These are phyloP conservation scores for Hexamita inflata DNA, from an alignment of 208 protist species.

Conservation along the genomic window DNA sequence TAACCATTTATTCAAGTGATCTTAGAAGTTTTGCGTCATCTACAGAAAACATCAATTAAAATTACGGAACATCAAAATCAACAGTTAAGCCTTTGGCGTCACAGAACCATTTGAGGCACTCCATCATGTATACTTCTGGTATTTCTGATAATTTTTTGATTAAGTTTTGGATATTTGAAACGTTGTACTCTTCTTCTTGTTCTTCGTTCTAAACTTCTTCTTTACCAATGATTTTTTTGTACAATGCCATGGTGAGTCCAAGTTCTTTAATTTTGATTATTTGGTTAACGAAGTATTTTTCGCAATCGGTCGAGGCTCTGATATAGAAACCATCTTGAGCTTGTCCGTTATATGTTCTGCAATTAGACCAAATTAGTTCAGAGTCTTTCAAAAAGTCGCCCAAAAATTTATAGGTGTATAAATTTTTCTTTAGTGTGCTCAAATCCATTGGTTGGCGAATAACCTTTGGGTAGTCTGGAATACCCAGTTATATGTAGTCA, in stretches of 20 bases:
- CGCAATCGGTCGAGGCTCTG: background rate
- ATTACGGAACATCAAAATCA: background rate
- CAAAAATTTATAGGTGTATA: background rate
- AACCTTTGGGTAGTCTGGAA: conserved; percentile 25
- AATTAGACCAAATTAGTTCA: conserved; percentile 6
- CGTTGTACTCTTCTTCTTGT: background rate
- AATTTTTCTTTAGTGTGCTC: conserved; percentile 26
- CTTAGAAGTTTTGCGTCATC: background rate
- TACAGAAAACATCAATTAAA: background rate
- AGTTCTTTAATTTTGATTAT: background rate
- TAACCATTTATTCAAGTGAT: background rate
- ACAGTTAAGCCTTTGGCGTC: background rate
- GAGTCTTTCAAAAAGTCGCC: background rate
- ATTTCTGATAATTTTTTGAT: conserved; percentile 2
- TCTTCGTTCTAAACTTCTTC: background rate
- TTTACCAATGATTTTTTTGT: background rate
- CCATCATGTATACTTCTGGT: background rate
- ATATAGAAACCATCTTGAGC: conserved; percentile 8
- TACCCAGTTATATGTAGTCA: background rate
- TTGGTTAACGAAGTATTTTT: conserved; percentile 8
- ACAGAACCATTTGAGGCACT: background rate
- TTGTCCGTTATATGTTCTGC: conserved; percentile 14
- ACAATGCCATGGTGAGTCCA: background rate
- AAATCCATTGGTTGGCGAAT: conserved; percentile 29
- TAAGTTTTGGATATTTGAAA: background rate